phyloP scores from a whole-genome alignment of 1,284 basidiomycete species.

The Fomitopsis pinicola region DNA sequence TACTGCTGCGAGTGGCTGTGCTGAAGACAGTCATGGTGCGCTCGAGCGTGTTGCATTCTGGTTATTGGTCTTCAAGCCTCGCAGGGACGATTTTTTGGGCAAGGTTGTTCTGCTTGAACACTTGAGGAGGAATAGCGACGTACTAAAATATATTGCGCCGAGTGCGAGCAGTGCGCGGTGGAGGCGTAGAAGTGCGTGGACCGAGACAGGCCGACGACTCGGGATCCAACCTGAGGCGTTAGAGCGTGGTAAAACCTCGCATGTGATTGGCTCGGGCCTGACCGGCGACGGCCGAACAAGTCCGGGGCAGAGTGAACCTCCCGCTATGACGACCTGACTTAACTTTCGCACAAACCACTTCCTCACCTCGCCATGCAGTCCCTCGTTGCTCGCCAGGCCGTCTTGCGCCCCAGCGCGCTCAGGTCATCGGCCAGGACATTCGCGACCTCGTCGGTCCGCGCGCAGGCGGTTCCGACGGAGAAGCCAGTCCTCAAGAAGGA shows the following conservation, averaged over 20 bases:
- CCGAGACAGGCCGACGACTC: background rate
- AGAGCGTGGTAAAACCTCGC: background rate
- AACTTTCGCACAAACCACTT: background rate
- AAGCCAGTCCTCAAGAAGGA: conserved; percentile 60
- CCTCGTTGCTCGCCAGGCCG: conserved; percentile 5
- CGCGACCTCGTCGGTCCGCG: conserved; percentile 29
- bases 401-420: background rate
- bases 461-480: conserved; percentile 37
- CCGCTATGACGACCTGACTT: conserved; percentile 3
- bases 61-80: too few relatives aligned
- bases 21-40: too few relatives aligned
- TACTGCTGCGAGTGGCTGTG: too few relatives aligned
- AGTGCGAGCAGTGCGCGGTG: too few relatives aligned
- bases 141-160: too few relatives aligned
- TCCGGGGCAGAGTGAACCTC: background rate
- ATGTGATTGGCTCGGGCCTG: conserved; percentile 3
- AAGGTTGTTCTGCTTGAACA: too few relatives aligned
- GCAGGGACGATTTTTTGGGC: too few relatives aligned
- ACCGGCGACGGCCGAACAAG: conserved; percentile 9
- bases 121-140: too few relatives aligned
- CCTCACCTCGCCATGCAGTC: conserved; percentile 8
- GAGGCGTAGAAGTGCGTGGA: too few relatives aligned
- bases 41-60: too few relatives aligned
- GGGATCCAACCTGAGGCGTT: background rate
- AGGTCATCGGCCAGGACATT: conserved; percentile 27